Evolutionary conservation across 805 yeast species (phyloP).

Genomic region (Teunomyces gatunensis): DNA sequence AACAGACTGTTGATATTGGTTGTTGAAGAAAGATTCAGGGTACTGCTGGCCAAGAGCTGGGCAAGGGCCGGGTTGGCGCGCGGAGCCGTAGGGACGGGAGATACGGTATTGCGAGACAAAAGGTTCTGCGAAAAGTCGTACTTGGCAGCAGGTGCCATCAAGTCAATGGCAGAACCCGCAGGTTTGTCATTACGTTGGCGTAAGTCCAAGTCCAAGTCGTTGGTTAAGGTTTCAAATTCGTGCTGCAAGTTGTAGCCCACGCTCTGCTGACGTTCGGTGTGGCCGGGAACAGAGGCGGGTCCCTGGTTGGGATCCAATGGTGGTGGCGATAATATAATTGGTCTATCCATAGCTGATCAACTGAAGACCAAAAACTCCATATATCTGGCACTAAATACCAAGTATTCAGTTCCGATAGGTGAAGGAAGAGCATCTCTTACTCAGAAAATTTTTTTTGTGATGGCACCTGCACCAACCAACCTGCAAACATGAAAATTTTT

Average conservation of each 20-base stretch:
- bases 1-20: constrained; percentile 19
- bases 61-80: constrained; percentile 17
- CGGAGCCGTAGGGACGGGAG: constrained; percentile 17
- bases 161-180: constrained; percentile 7
- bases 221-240: constrained; percentile 46
- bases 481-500: not conserved
- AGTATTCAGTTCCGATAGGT: constrained; percentile 3
- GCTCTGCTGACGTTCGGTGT: constrained; percentile 34
- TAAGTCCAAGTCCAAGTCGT: constrained; percentile 46
- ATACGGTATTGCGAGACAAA: constrained; percentile 19
- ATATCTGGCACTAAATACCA: constrained; percentile 1
- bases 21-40: constrained; percentile 7
- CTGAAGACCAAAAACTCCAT: not conserved
- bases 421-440: not conserved
- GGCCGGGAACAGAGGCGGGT: constrained; percentile 5
- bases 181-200: constrained; percentile 11
- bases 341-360: constrained; percentile 17
- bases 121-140: constrained; percentile 12
- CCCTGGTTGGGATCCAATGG: constrained; percentile 28
- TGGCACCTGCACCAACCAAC: not conserved
- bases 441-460: constrained; percentile 1
- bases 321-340: constrained; percentile 42
- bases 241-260: constrained; percentile 47
- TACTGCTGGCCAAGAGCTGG: constrained; percentile 18
- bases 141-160: constrained; percentile 16